Base-by-base conservation (phyloP, 495 filamentous ascomycete genomes). In the Talaromyces nanjingensis region DNA sequence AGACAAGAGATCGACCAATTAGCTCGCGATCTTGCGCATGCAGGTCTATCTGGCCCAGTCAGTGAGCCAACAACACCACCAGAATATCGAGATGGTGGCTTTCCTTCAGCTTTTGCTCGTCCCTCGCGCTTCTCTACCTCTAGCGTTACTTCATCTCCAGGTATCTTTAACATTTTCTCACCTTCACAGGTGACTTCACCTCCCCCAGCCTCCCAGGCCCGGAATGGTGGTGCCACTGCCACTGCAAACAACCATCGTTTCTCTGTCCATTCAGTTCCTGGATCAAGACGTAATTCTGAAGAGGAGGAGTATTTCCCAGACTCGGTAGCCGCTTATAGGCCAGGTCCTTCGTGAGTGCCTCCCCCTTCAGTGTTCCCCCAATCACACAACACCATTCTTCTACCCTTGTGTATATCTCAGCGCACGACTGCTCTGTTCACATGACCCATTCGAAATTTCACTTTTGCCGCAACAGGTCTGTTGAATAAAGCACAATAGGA, bases 41-140 rank as follows among this genome's bases (percentile, higher is more conserved):
- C 75, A 77, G 81, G 79, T 52, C 70, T 82, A n/a, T 74, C 83
- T 64, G 90, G 90, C 39, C 88, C 91, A 63, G 87, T 91, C 73
- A 93, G 92, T 60, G 93, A 98, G 76, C 93, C 93, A 8, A 96
- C 94, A 12, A 98, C 96, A 18, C 94, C 94, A n/a, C 94, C 94
- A 20, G 94, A 98, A 72, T 91, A 92, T 71, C 88, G 85, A 65
- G 91, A 96, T 60, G 81, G 83, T 60, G 84, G 85, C 34, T 87
- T 94, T 68, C 84, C 91, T 57, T 83, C 85, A 67, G 82, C 87
- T 53, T 87, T 91, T 64, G 86, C 89, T 42, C 85, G 91, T 20
- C 89, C 89, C 22, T 90, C 90, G 67, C 85, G 91, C 59, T 93
- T 92, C 76, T 94, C 91, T 18, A 88, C 86, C 24, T 90, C 91